Percentiles rank a stretch among this genome's conserved stretches.
These are phyloP conservation scores for Exidia glandulosa DNA, from an alignment of 768 basidiomycete genomes.

Conservation along the genomic window DNA sequence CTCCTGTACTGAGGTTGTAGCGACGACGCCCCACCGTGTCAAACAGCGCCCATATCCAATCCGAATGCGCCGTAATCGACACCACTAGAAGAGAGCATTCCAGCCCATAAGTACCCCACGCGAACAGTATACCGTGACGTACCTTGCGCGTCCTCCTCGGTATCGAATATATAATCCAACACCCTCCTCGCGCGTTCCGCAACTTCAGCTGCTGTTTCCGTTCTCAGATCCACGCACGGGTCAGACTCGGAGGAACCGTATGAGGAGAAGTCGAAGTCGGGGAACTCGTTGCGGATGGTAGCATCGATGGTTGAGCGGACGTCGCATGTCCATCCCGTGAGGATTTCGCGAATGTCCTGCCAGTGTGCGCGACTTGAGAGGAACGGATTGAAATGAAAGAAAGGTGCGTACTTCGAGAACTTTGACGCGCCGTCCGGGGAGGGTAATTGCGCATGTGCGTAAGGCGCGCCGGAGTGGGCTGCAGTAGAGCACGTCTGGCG, in stretches of 20 bases:
- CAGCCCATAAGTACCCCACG: too few species aligned
- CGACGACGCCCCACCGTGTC: not conserved
- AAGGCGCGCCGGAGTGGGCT: not conserved
- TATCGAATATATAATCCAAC: not conserved
- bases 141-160: not conserved
- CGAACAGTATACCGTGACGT: not conserved
- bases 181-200: not conserved
- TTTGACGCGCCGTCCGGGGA: not conserved
- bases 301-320: not conserved
- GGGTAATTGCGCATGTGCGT: not conserved
- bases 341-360: not conserved
- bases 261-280: not conserved
- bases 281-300: not conserved
- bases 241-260: not conserved
- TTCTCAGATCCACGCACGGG: not conserved
- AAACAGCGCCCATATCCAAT: not conserved
- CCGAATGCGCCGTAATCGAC: not conserved
- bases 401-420: not conserved
- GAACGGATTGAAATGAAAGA: not conserved
- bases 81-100: not conserved
- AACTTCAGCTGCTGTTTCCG: not conserved
- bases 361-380: not conserved
- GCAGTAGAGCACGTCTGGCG: not conserved
- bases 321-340: not conserved
- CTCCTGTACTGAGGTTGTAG: not conserved